Evolutionary conservation across 1,284 basidiomycete genomes (phyloP), one percentile per base, ranked within the genome.

Genomic region (Kwoniella shivajii): DNA sequence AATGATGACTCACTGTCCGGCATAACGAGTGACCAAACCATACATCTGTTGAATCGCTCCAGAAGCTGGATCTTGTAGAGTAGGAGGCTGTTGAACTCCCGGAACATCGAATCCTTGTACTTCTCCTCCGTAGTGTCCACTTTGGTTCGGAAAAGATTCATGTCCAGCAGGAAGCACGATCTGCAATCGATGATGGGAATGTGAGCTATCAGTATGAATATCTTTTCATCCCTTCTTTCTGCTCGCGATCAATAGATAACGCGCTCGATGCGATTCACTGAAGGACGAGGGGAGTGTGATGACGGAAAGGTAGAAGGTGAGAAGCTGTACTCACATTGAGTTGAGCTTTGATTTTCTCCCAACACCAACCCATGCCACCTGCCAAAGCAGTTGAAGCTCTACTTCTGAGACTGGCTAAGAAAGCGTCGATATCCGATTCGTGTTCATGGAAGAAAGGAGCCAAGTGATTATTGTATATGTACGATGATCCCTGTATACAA

Each of bases 381-480:
- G 67, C 55, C 7, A 77, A 56, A 20, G 64, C 68, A 1, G 56
- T 54, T 6, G 67, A 63, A 3, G 72, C 68, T 20, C 72, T 64
- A 4, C 60, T 62, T 33, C 69, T 55, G 6, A 78, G 56, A 31
- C 61, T 65, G 22, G 66, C 73, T 53, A 90, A 82, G 61, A 84
- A 82, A 2, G 81, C 80, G 65, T 91, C 88, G 49, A 91, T 82
- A 30, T 85, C 82, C 4, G 76, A 77, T 71, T 90, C 88, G 68
- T 90, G 85, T 59, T 81, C 80, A 50, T 74, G 65, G 69, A 88
- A 83, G 75, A 86, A 85, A 0, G 89, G 89, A 42, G 84, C 82
- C 14, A 90, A 73, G 70, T 85, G 85, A 5, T 80, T 78, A 54
- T 81, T 78, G 78, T 88, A 91, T 55, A 91, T 78, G 77, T 85